These are phyloP conservation scores for Coemansia sp. DNA, from an alignment of 192 early-diverging fungal species.

Conservation along the genomic window DNA sequence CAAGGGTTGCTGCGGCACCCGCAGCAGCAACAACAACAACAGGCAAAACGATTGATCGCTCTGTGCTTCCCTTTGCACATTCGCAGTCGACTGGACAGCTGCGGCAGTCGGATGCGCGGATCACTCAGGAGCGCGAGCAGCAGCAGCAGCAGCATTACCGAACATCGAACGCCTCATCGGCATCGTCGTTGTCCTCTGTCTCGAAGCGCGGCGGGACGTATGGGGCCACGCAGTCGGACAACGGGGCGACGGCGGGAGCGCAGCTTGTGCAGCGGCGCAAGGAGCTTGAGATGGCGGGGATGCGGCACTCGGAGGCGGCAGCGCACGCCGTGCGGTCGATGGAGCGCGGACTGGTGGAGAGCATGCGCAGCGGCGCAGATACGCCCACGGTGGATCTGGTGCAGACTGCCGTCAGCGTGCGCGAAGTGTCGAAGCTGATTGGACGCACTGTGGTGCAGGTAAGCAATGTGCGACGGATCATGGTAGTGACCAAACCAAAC, in stretches of 20 bases:
- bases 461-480: slow-evolving; percentile 55
- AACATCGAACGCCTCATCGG: background rate
- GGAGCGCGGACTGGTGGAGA: slow-evolving; percentile 36
- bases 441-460: slow-evolving; percentile 59
- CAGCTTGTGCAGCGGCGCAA: slow-evolving; percentile 33
- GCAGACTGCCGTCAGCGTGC: slow-evolving; percentile 68
- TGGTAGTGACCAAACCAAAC: slow-evolving; percentile 79
- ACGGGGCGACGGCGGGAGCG: slow-evolving; percentile 5
- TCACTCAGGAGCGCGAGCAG: background rate
- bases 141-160: background rate
- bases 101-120: background rate
- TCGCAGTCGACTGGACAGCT: slow-evolving; percentile 5
- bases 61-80: background rate
- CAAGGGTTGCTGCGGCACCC: too few species aligned
- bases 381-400: slow-evolving; percentile 58
- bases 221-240: slow-evolving; percentile 11
- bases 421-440: slow-evolving; percentile 70
- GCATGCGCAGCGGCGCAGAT: slow-evolving; percentile 31
- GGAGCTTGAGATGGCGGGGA: slow-evolving; percentile 34
- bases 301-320: slow-evolving; percentile 38
- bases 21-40: background rate
- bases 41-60: background rate
- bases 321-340: slow-evolving; percentile 40
- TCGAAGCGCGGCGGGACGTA: background rate
- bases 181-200: background rate